These are phyloP conservation scores for Selaginella tamariscina DNA, from an alignment of 75 land plant species.

Conservation along the genomic window DNA sequence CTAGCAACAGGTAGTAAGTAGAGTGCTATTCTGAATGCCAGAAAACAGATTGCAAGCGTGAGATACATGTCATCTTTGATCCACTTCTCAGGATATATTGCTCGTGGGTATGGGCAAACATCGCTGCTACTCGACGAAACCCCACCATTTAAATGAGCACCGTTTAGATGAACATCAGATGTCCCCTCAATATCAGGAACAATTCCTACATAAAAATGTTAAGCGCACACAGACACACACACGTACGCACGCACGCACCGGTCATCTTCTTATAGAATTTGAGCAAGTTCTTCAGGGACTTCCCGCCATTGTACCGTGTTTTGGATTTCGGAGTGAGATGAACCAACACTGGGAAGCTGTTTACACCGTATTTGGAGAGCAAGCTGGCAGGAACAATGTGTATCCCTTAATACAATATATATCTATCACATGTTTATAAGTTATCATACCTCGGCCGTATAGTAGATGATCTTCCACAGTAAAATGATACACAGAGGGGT, in stretches of 20 bases:
- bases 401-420: background rate
- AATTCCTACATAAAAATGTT: background rate
- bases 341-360: constrained; percentile 80
- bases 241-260: constrained; percentile 26
- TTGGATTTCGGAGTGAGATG: constrained; percentile 63
- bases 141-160: too few species aligned
- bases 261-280: constrained; percentile 63
- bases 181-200: background rate
- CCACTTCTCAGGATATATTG: constrained; percentile 74
- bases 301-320: constrained; percentile 65
- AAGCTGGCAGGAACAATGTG: constrained; percentile 31
- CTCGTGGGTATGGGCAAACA: constrained; percentile 82
- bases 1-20: constrained; percentile 29
- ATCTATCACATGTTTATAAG: background rate
- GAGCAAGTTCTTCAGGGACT: constrained; percentile 39
- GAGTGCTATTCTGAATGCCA: constrained; percentile 45
- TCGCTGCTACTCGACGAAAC: constrained; percentile 28
- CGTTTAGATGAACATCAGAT: background rate
- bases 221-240: background rate
- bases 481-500: constrained; percentile 63
- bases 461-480: constrained; percentile 77
- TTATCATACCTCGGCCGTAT: constrained; percentile 62
- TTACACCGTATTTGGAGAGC: constrained; percentile 84
- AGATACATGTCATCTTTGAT: constrained; percentile 68
- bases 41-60: constrained; percentile 52